These are phyloP conservation scores for Cairneyella variabilis DNA, from an alignment of 495 filamentous ascomycete genomes.

Conservation along the genomic window DNA sequence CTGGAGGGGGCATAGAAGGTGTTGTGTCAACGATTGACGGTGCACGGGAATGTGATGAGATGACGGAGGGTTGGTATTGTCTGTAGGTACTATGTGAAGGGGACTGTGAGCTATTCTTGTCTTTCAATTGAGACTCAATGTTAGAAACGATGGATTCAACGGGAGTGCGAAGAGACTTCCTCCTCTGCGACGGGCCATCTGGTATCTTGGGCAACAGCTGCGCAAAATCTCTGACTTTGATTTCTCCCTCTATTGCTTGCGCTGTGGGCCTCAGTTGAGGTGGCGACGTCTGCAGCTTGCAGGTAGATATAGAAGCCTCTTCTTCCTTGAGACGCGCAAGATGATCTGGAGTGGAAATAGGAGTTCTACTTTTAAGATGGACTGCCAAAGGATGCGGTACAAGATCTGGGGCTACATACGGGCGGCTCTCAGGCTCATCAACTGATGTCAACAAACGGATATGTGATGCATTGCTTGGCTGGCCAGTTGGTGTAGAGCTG, in stretches of 20 bases:
- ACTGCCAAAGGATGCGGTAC: constrained; percentile 8
- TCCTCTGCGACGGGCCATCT: constrained; percentile 42
- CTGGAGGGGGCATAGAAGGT: constrained; percentile 43
- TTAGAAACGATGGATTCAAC: constrained; percentile 17
- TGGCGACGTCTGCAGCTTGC: constrained; percentile 40
- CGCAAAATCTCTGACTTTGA: constrained; percentile 6
- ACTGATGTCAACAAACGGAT: constrained; percentile 50
- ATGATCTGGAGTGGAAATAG: constrained; percentile 29
- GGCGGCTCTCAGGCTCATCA: constrained; percentile 30
- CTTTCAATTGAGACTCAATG: constrained; percentile 27
- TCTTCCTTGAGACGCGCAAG: constrained; percentile 29
- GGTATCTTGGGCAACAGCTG: constrained; percentile 37
- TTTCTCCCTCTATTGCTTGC: background rate
- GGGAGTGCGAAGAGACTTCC: constrained; percentile 21
- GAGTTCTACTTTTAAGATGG: constrained; percentile 15
- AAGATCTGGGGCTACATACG: constrained; percentile 21
- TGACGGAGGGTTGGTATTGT: constrained; percentile 46
- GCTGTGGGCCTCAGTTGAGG: too few relatives aligned
- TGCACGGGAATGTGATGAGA: constrained; percentile 37
- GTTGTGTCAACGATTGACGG: constrained; percentile 39
- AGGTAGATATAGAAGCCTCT: constrained; percentile 32
- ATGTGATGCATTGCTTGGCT: constrained; percentile 29
- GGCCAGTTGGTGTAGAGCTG: constrained; percentile 33
- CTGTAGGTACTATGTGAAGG: constrained; percentile 26
- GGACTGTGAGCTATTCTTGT: constrained; percentile 34